A percentile compares a stretch with the other conserved stretches of the same genome.
These are phyloP conservation scores for Gleditsia sinensis DNA, from an alignment of 306 rosid species.

Conservation along the genomic window DNA sequence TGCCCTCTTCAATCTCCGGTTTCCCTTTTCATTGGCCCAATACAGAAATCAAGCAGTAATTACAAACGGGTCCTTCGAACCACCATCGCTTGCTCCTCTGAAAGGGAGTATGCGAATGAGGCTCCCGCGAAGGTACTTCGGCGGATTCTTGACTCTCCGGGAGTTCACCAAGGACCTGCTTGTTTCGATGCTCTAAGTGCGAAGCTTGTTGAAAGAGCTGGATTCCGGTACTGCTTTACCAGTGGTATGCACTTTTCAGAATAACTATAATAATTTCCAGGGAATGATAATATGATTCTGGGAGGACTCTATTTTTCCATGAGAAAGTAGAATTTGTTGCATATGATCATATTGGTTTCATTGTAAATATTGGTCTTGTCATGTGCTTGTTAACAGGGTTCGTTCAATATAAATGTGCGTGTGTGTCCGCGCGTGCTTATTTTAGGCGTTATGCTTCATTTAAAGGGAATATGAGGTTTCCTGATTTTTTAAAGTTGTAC, in stretches of 20 bases:
- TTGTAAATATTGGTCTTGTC: background rate
- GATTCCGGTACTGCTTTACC: constrained; percentile 73
- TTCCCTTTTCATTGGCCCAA: background rate
- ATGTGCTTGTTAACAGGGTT: background rate
- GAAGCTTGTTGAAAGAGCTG: constrained; percentile 73
- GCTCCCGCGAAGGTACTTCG: constrained; percentile 65
- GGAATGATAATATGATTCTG: too few species aligned
- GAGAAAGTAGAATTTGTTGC: background rate
- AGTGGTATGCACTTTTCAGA: constrained; percentile 50
- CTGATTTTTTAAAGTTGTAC: too few species aligned
- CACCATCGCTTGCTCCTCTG: constrained; percentile 35
- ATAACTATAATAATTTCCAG: too few species aligned
- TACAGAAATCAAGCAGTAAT: background rate
- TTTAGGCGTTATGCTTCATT: background rate
- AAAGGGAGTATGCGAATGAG: constrained; percentile 13
- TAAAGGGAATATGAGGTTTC: background rate
- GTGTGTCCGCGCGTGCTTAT: background rate
- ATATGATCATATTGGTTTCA: background rate
- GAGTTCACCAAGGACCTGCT: constrained; percentile 84
- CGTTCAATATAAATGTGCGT: background rate
- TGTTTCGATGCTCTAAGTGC: constrained; percentile 91
- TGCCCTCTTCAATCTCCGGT: background rate
- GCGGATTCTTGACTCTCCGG: constrained; percentile 53
- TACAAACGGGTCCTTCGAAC: background rate
- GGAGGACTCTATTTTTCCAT: background rate